A percentile compares a stretch with the other conserved stretches of the same genome.
Evolutionary conservation across 768 basidiomycete species (phyloP).

Genomic region (Lactarius indigo): DNA sequence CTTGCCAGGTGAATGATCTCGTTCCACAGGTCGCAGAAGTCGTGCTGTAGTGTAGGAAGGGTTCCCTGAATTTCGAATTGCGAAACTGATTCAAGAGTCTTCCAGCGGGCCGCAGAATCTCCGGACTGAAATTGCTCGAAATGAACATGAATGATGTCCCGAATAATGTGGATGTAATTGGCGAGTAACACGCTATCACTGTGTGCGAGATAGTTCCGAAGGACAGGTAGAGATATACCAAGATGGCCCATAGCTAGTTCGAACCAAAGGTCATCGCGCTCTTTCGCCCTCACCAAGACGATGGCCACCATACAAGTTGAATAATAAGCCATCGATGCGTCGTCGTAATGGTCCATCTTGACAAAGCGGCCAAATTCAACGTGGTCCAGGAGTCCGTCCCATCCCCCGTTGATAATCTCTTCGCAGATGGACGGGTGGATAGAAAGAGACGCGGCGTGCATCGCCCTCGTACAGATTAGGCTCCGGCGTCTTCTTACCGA

Average conservation of each 20-base stretch:
- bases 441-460: neutral
- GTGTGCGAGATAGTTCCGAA: neutral
- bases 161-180: neutral
- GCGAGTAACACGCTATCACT: constrained; percentile 3
- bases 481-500: neutral
- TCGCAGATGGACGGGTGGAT: neutral
- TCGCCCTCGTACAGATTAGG: neutral
- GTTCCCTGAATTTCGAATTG: neutral
- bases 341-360: neutral
- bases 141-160: neutral
- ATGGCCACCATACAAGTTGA: neutral
- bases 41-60: neutral
- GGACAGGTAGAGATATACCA: neutral
- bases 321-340: neutral
- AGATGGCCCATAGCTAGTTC: neutral
- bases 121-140: neutral
- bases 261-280: neutral
- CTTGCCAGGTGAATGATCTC: neutral
- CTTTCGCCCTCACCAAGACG: neutral
- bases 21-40: constrained; percentile 12
- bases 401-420: neutral
- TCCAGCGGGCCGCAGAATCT: neutral
- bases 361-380: neutral
- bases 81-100: neutral
- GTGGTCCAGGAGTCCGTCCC: neutral